A percentile compares a stretch with the other conserved stretches of the same genome.
phyloP scores from a whole-genome alignment of 768 basidiomycete species.

The Suillus fuscotomentosus region DNA sequence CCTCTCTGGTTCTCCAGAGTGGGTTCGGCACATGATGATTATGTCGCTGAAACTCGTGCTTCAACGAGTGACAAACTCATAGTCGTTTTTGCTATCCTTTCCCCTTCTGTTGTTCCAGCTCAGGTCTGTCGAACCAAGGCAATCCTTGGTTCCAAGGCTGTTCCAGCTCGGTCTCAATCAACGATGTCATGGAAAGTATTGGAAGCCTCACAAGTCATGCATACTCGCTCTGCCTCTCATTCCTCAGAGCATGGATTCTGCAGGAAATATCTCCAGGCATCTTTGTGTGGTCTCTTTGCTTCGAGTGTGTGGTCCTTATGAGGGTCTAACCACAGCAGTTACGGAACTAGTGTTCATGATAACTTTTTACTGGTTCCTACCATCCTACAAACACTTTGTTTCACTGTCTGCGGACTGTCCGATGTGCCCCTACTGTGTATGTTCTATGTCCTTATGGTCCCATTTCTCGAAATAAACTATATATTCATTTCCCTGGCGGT shows the following conservation, averaged over 20 bases:
- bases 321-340: no score
- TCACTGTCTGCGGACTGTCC: slow-evolving; percentile 24
- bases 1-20: slow-evolving; percentile 61
- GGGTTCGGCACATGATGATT: slow-evolving; percentile 80
- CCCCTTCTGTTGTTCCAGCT: slow-evolving; percentile 26
- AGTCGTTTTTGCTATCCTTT: slow-evolving; percentile 61
- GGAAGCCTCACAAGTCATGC: slow-evolving; percentile 2
- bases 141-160: slow-evolving; percentile 6
- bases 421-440: slow-evolving; percentile 17
- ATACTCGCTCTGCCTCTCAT: slow-evolving; percentile 3
- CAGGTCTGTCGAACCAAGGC: slow-evolving; percentile 27
- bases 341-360: no score
- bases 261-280: no score
- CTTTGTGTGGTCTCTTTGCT: no score
- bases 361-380: no score
- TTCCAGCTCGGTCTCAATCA: slow-evolving; percentile 2
- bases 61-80: slow-evolving; percentile 33
- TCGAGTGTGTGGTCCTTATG: no score
- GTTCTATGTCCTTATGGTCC: slow-evolving; percentile 5
- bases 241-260: no score
- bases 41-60: slow-evolving; percentile 37
- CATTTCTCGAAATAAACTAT: background rate
- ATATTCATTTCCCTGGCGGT: no score
- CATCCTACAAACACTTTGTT: slow-evolving; percentile 5
- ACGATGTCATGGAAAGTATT: background rate